Evolutionary conservation across 2,329 filamentous ascomycete species (phyloP), one percentile per base, ranked within the genome.

Genomic region (Gaeumannomyces sp.): DNA sequence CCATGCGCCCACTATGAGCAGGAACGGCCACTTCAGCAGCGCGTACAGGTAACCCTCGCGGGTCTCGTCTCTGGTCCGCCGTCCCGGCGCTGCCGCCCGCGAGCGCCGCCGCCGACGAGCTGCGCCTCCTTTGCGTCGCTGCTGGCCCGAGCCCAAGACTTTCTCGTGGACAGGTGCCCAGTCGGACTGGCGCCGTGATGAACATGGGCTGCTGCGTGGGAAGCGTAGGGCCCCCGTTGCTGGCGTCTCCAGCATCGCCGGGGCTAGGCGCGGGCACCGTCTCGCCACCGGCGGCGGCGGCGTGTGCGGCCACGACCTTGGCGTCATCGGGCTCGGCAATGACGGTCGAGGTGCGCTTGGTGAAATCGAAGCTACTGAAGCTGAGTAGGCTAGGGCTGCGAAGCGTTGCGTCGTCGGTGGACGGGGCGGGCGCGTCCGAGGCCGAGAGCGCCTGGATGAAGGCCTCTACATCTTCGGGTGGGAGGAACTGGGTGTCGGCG

Each of bases 31-130:
- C 76, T 98, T 97, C 63, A 96, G 81, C 59, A 99, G 75, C 1
- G 85, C 86, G 75, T 99, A 99, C 14, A 97, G 83, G 73, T 95
- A 92, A 27, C 95, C 95, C 78, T 99, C 95, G 69, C 95, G 83
- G 2, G 94, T 98, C 80, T 99, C 95, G 74, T 99, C 95, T 72
- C 88, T 91, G 68, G 86, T 89, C 65, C 90, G 82, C 27, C 82
- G 82, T 35, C 85, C 83, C 8, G 82, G 69, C 2, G 81, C 71
- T 1, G 75, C 76, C 59, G 78, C 73, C 7, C 69, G 67, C 33
- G 65, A 59, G 74, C 76, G 0, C 74, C 72, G 35, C 79, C 81
- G 64, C 19, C 53, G 62, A 69, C 72, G 50, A 65, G 71, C 67
- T 64, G 71, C 64, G 57, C 25, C 16, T 22, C 57, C 57, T 67